Percentiles rank a stretch among this genome's conserved stretches.
phyloP scores from a whole-genome alignment of 208 protist genomes.

The Porcisia hertigi region DNA sequence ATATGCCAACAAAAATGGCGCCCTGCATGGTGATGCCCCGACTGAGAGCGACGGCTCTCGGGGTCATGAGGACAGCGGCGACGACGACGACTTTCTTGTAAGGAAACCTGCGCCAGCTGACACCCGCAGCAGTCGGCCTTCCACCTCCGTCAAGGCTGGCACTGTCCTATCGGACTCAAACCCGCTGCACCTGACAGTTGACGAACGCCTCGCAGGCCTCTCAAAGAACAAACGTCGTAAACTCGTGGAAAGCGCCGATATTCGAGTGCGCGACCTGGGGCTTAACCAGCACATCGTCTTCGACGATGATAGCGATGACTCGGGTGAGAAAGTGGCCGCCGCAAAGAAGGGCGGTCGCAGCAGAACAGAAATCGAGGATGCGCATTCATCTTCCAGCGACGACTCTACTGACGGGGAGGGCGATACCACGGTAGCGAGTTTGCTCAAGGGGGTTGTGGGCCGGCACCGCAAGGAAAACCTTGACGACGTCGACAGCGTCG shows the following conservation, averaged over 20 bases:
- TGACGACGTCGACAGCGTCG: not conserved
- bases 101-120: conserved; percentile 32
- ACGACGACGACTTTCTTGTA: conserved; percentile 47
- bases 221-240: conserved; percentile 85
- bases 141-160: not conserved
- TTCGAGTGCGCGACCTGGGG: conserved; percentile 79
- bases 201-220: conserved; percentile 86
- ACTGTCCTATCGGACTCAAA: not conserved
- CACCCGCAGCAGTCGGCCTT: not conserved
- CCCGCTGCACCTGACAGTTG: conserved; percentile 50
- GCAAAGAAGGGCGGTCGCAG: not conserved
- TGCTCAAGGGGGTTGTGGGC: conserved; percentile 47
- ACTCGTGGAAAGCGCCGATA: conserved; percentile 77
- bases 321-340: conserved; percentile 33
- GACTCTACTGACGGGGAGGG: conserved; percentile 11
- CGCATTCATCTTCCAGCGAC: not conserved
- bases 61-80: conserved; percentile 38
- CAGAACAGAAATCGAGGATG: no score
- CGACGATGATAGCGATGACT: conserved; percentile 59
- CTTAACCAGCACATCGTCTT: conserved; percentile 75
- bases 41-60: conserved; percentile 3
- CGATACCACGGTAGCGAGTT: conserved; percentile 25
- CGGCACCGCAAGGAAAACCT: not conserved
- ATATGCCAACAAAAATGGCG: conserved; percentile 47
- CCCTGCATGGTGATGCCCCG: conserved; percentile 19